Evolutionary conservation across 2,329 filamentous ascomycete species (phyloP).

Genomic region (Teratosphaeria epicoccoides): DNA sequence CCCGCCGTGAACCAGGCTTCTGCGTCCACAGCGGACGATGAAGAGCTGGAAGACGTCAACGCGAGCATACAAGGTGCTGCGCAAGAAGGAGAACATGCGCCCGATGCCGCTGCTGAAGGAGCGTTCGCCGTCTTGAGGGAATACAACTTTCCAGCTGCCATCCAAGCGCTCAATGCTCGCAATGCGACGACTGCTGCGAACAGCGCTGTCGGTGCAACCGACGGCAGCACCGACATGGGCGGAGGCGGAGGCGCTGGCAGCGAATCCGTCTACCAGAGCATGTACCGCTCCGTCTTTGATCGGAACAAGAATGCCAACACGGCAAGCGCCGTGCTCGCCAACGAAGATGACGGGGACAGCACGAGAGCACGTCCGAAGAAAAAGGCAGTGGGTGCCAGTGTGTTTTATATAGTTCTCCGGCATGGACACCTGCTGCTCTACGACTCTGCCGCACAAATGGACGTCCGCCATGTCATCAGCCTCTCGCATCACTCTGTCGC

Average conservation of each 20-base stretch:
- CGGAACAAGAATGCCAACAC: conserved; percentile 45
- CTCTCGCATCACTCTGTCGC: conserved; percentile 77
- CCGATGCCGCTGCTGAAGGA: conserved; percentile 19
- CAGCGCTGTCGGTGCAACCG: not conserved
- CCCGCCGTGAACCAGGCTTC: not conserved
- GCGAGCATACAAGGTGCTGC: not conserved
- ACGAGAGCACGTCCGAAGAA: conserved; percentile 4
- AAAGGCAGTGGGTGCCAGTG: conserved; percentile 16
- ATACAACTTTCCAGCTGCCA: conserved; percentile 23
- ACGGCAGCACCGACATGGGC: conserved; percentile 6
- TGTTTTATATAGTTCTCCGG: conserved; percentile 39
- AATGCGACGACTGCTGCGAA: not conserved
- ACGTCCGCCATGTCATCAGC: conserved; percentile 92
- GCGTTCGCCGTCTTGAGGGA: conserved; percentile 24
- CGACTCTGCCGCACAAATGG: conserved; percentile 87
- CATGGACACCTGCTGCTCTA: conserved; percentile 97
- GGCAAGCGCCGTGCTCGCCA: conserved; percentile 14
- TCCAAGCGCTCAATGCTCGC: conserved; percentile 16
- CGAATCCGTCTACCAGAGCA: conserved; percentile 92
- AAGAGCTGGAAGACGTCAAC: not conserved
- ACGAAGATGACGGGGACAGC: conserved; percentile 2
- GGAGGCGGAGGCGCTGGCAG: conserved; percentile 4
- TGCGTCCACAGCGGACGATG: not conserved
- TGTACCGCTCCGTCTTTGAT: conserved; percentile 95
- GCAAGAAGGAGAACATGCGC: conserved; percentile 4